A percentile compares a stretch with the other conserved stretches of the same genome.
phyloP scores from a whole-genome alignment of 2,329 filamentous ascomycete species.

The Colletotrichum sp. region DNA sequence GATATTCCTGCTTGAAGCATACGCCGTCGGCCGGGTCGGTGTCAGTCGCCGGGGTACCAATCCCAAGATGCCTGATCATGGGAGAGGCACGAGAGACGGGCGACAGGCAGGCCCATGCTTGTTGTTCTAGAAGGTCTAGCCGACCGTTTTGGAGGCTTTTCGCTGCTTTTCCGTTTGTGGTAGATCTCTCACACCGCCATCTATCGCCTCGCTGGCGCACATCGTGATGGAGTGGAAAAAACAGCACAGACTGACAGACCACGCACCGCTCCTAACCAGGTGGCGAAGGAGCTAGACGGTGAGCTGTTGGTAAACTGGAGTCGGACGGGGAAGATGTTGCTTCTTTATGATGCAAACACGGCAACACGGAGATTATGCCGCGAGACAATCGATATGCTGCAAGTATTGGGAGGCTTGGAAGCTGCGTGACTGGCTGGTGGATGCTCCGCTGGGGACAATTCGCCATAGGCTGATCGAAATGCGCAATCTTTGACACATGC shows the following conservation, averaged over 20 bases:
- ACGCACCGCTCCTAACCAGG: neutral
- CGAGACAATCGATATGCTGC: neutral
- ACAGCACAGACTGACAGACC: neutral
- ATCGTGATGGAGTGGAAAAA: neutral
- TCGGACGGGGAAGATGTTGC: neutral
- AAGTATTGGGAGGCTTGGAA: neutral
- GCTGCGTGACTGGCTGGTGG: neutral
- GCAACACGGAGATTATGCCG: neutral
- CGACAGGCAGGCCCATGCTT: slow-evolving; percentile 10
- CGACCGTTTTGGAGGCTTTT: neutral
- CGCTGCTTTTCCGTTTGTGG: neutral
- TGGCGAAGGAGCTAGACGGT: neutral
- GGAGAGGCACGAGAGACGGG: neutral
- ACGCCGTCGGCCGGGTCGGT: neutral
- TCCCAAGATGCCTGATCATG: neutral
- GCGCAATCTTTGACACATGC: slow-evolving; percentile 16
- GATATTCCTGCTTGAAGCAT: slow-evolving; percentile 11
- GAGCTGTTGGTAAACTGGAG: neutral
- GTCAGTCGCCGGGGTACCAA: neutral
- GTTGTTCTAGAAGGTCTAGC: slow-evolving; percentile 3
- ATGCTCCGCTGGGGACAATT: slow-evolving; percentile 1
- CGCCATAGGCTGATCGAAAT: slow-evolving; percentile 15
- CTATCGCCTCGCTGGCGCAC: neutral
- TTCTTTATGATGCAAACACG: slow-evolving; percentile 3
- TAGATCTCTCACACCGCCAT: slow-evolving; percentile 14